Conservation (phyloP, 1,284 basidiomycete species). For the Cutaneotrichosporon sp. region DNA sequence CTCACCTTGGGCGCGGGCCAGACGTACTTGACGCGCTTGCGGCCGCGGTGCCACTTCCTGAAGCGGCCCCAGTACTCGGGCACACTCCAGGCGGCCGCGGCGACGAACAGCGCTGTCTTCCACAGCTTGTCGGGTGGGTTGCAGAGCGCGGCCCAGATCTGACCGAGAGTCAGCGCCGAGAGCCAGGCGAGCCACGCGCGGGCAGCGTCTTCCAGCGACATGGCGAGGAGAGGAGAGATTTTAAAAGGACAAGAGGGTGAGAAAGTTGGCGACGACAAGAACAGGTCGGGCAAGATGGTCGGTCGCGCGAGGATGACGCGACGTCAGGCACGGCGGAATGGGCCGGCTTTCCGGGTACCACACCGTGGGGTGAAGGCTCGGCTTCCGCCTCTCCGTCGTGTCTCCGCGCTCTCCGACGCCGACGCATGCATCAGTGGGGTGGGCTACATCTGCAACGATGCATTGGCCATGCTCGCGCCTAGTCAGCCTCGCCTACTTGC, state of each 20-base stretch:
- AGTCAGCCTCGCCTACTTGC: not conserved
- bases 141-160: constrained; percentile 40
- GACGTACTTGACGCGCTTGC: constrained; percentile 65
- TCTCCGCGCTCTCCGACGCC: not conserved
- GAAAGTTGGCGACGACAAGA: not conserved
- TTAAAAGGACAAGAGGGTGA: no score
- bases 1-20: constrained; percentile 64
- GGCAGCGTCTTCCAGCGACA: not conserved
- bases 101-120: constrained; percentile 27
- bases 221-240: not conserved
- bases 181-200: constrained; percentile 1
- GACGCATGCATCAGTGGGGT: no score
- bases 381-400: not conserved
- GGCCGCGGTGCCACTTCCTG: constrained; percentile 20
- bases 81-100: constrained; percentile 7
- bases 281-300: not conserved
- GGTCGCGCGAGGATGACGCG: not conserved
- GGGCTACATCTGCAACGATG: not conserved
- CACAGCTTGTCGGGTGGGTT: constrained; percentile 36
- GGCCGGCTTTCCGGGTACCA: not conserved
- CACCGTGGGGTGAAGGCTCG: no score
- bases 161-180: constrained; percentile 33
- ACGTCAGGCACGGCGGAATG: not conserved
- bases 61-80: constrained; percentile 19
- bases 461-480: not conserved